Base-by-base conservation (phyloP, 2,329 filamentous ascomycete genomes). In the Aspergillus thermomutatus region DNA sequence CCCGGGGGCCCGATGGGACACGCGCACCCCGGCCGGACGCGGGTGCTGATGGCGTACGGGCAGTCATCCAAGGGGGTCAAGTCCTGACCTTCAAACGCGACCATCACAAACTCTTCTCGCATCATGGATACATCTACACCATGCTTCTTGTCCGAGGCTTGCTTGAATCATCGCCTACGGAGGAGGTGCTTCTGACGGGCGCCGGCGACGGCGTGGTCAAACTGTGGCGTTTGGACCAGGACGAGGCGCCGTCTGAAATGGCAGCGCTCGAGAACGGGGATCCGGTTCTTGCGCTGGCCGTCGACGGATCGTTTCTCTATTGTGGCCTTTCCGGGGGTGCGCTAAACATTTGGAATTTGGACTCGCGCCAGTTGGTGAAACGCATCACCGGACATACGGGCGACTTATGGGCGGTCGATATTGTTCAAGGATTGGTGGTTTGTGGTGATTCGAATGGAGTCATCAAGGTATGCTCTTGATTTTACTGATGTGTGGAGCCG, bases 291-390 rank as follows among this genome's bases (percentile, higher is more conserved):
- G 94, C 91, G 0, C 81, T 99, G 52, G 88, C 90, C 4, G 83
- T 96, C 2, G 92, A 97, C 60, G 92, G 91, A 0, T 92, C 92
- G 0, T 95, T 99, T 63, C 81, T 99, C 4, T 99, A 97, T 70
- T 91, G 90, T 57, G 94, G 94, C 49, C 89, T 95, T 64, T 83
- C 92, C 1, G 87, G 90, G 41, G 95, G 94, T 23, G 84, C 96
- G 51, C 86, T 99, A 58, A 93, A 97, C 71, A 85, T 99, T 10
- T 99, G 95, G 93, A 95, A 99, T 70, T 81, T 99, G 14, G 93
- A 97, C 70, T 97, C 94, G 0, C 87, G 89, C 53, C 94, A 99
- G 74, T 87, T 94, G 50, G 82, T 99, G 47, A 84, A 94, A 56
- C 92, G 91, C 19, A 88, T 99, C 68, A 92, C 89, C 69, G 86